Evolutionary conservation across 2,329 filamentous ascomycete genomes (phyloP).

Genomic region (Venturia oleaginea): DNA sequence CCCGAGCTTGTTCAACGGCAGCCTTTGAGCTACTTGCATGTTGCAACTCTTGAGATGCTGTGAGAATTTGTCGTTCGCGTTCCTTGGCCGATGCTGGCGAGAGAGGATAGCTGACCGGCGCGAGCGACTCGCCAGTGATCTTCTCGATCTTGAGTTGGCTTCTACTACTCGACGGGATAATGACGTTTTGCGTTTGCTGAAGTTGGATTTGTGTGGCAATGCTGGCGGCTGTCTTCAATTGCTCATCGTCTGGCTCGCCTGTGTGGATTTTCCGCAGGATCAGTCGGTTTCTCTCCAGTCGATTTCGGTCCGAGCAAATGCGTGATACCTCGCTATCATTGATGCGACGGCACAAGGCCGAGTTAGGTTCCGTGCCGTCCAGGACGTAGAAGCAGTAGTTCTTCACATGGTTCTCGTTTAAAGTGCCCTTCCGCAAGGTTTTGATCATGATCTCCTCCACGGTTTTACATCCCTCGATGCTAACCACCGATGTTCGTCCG

Average conservation of each 20-base stretch:
- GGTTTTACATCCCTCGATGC: slow-evolving; percentile 82
- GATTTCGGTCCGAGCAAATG: slow-evolving; percentile 77
- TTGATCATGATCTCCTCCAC: slow-evolving; percentile 88
- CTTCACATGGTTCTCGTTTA: slow-evolving; percentile 82
- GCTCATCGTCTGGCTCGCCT: slow-evolving; percentile 78
- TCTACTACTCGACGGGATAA: slow-evolving; percentile 57
- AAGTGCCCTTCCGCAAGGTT: slow-evolving; percentile 76
- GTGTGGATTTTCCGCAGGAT: slow-evolving; percentile 90
- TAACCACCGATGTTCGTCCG: slow-evolving; percentile 86
- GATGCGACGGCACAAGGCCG: slow-evolving; percentile 69
- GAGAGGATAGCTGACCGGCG: slow-evolving; percentile 75
- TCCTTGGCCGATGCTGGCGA: slow-evolving; percentile 65
- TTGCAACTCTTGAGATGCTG: background rate
- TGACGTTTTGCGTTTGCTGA: slow-evolving; percentile 56
- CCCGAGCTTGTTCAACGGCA: slow-evolving; percentile 32
- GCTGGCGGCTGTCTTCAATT: slow-evolving; percentile 76
- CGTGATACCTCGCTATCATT: slow-evolving; percentile 83
- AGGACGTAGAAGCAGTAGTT: slow-evolving; percentile 97
- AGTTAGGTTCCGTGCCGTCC: slow-evolving; percentile 74
- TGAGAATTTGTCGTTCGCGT: slow-evolving; percentile 44
- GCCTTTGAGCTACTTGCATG: slow-evolving; percentile 16
- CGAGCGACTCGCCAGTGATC: slow-evolving; percentile 78
- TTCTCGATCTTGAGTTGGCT: slow-evolving; percentile 85
- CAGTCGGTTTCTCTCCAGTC: slow-evolving; percentile 79
- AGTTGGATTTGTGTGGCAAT: slow-evolving; percentile 78